Base-by-base conservation (phyloP, 2,329 filamentous ascomycete species). In the Leptosphaerulina australis region DNA sequence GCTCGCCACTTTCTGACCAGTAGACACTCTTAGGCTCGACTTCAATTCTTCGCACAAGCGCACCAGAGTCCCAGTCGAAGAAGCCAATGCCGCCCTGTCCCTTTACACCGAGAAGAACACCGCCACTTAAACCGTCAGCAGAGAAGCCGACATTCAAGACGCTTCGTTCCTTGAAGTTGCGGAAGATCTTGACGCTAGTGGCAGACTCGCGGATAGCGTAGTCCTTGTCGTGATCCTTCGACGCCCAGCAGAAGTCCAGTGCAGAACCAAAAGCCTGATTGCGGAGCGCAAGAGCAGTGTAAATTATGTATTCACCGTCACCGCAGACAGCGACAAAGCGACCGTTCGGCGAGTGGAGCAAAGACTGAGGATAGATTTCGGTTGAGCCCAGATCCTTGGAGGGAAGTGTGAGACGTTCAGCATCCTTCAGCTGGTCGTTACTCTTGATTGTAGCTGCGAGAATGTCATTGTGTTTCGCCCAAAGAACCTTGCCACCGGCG, bases 261-360 rank as follows among this genome's bases (percentile, higher is more conserved):
- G 93, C 94, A 30, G 90, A 92, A 17, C 94, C 94, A 67, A 99
- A 99, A 3, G 91, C 91, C 79, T 97, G 97, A 77, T 99, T 97
- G 71, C 94, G 87, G 83, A 95, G 96, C 3, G 93, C 93, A 50
- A 97, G 82, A 47, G 94, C 92, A 21, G 94, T 97, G 78, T 97
- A 97, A 67, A 97, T 96, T 72, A 97, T 97, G 77, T 97, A 99
- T 75, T 99, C 94, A 56, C 94, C 94, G 71, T 99, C 94, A 60
- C 94, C 94, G 60, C 93, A 97, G 2, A 92, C 87, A 14, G 88
- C 88, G 38, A 94, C 90, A 62, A 94, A 94, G 53, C 91, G 86
- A 41, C 91, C 91, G 64, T 99, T 99, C 26, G 94, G 90, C n/a
- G 92, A 97, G 77, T 99, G 94, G 26, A 91, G 83, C 41, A 99